Percentiles rank a stretch among this genome's conserved stretches.
phyloP scores from a whole-genome alignment of 495 filamentous ascomycete species.

The Penicillium longicatenatum region DNA sequence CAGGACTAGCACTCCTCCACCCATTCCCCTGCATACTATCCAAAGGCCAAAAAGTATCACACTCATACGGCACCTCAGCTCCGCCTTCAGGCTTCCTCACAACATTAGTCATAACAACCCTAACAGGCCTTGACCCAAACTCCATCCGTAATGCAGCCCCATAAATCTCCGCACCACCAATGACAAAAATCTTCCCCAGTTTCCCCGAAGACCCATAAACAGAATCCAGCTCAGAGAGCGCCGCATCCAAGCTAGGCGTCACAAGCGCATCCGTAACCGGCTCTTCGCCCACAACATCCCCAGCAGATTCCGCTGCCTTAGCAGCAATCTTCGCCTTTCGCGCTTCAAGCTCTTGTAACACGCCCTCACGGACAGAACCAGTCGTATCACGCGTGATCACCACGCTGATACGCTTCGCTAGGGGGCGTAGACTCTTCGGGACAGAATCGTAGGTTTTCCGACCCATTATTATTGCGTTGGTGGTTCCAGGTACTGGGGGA shows the following conservation, averaged over 20 bases:
- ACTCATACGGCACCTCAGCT: conserved; percentile 69
- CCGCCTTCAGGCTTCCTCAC: conserved; percentile 43
- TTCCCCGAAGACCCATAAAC: conserved; percentile 21
- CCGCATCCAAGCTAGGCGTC: conserved; percentile 54
- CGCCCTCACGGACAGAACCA: conserved; percentile 28
- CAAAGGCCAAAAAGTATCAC: conserved; percentile 84
- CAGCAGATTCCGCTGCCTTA: conserved; percentile 14
- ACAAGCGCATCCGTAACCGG: conserved; percentile 41
- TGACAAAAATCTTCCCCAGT: conserved; percentile 71
- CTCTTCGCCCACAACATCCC: conserved; percentile 14
- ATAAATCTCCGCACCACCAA: conserved; percentile 90
- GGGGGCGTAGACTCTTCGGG: conserved; percentile 71
- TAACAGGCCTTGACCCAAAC: conserved; percentile 22
- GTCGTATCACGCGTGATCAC: conserved; percentile 62
- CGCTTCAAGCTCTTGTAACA: conserved; percentile 27
- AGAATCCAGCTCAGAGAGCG: conserved; percentile 45
- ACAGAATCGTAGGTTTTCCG: conserved; percentile 94
- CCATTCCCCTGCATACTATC: conserved; percentile 36
- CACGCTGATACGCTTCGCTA: conserved; percentile 75
- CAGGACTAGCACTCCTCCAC: conserved; percentile 39
- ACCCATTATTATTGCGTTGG: conserved; percentile 93
- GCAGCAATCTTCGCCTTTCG: conserved; percentile 28
- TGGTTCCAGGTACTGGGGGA: conserved; percentile 29
- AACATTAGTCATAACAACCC: conserved; percentile 52
- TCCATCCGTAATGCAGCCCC: conserved; percentile 57